A percentile compares a stretch with the other conserved stretches of the same genome.
Conservation (phyloP, 2,329 filamentous ascomycete species). For the Fusarium sp. region DNA sequence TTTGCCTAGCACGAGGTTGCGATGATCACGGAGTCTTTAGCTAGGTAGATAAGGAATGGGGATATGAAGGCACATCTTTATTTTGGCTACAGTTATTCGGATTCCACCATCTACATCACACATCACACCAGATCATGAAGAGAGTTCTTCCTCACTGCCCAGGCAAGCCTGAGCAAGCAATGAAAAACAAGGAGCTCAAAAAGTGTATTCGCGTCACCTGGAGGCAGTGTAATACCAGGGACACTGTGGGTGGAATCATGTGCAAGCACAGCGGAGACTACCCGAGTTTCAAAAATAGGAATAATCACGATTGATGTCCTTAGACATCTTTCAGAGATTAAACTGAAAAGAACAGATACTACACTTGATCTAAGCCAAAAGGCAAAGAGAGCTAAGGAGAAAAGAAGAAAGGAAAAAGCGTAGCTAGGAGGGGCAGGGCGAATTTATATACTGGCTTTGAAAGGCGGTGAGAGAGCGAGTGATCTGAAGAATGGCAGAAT, state of each 20-base stretch:
- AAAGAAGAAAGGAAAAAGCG: conserved; percentile 43
- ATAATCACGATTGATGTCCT: conserved; percentile 80
- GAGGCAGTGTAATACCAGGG: conserved; percentile 49
- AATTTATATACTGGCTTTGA: conserved; percentile 32
- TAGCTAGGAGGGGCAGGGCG: conserved; percentile 15
- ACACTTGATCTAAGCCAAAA: conserved; percentile 90
- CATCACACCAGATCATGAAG: neutral
- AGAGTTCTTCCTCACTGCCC: conserved; percentile 59
- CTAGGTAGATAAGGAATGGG: neutral
- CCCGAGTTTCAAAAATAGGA: conserved; percentile 66
- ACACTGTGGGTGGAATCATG: conserved; percentile 53
- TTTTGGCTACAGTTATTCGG: neutral
- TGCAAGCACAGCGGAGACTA: conserved; percentile 54
- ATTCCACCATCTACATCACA: no score
- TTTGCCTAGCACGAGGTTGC: conserved; percentile 3
- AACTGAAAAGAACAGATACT: conserved; percentile 98
- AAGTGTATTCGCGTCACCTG: conserved; percentile 50
- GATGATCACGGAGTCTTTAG: neutral
- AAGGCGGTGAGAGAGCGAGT: conserved; percentile 7
- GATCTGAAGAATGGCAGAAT: conserved; percentile 24
- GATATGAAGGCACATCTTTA: neutral
- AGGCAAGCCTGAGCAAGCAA: conserved; percentile 51
- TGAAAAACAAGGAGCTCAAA: conserved; percentile 49
- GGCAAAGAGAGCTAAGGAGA: conserved; percentile 57
- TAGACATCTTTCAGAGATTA: conserved; percentile 91